Evolutionary conservation across 106 monocot genomes (phyloP).

Genomic region (Allium fistulosum): DNA sequence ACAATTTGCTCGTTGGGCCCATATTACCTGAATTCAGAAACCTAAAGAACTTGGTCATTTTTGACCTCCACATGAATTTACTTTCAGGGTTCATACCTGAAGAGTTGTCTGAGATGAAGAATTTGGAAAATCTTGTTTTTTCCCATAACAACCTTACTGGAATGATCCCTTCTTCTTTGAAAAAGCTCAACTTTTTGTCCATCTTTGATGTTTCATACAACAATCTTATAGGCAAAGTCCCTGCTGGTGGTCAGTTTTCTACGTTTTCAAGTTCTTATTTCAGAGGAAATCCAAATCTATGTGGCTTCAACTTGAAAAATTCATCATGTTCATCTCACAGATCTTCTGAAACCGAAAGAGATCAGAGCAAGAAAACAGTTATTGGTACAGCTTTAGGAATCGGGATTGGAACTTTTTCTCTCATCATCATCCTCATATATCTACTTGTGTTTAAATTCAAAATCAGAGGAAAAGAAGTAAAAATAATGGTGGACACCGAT

Average conservation of each 20-base stretch:
- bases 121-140: constrained; percentile 36
- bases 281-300: constrained; percentile 20
- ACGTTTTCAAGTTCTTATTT: constrained; percentile 30
- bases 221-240: constrained; percentile 33
- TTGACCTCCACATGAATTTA: constrained; percentile 34
- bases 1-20: constrained; percentile 23
- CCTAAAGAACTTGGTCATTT: constrained; percentile 22
- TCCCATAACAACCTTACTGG: constrained; percentile 46
- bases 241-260: constrained; percentile 33
- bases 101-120: constrained; percentile 33
- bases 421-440: constrained; percentile 15
- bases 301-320: constrained; percentile 11
- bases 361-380: constrained; percentile 11
- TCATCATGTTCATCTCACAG: constrained; percentile 9
- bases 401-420: constrained; percentile 20
- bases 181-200: constrained; percentile 29
- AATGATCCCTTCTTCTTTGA: constrained; percentile 26
- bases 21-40: constrained; percentile 26
- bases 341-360: background rate
- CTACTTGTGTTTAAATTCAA: constrained; percentile 12
- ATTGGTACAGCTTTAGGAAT: constrained; percentile 28
- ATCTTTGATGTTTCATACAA: constrained; percentile 37
- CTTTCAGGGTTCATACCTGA: constrained; percentile 38
- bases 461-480: constrained; percentile 6
- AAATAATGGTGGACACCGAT: constrained; percentile 18